Conservation (phyloP, 2,329 filamentous ascomycete species). For the Juglanconis juglandina region DNA sequence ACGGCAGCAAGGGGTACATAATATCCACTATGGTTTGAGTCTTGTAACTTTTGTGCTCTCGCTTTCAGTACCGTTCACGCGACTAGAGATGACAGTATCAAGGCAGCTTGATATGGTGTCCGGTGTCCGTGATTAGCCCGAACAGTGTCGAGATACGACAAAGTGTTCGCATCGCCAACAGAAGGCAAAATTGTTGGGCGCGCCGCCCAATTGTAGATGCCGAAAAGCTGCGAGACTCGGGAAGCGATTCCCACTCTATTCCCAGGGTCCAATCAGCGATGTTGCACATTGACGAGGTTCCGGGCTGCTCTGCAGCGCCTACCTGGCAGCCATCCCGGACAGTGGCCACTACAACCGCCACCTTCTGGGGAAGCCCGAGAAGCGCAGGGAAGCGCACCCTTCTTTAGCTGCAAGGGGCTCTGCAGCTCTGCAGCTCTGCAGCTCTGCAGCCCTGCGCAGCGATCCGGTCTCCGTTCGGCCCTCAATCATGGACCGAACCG, state of each 20-base stretch:
- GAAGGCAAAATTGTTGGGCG: conserved; percentile 6
- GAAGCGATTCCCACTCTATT: neutral
- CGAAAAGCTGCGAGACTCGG: neutral
- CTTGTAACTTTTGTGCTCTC: no score
- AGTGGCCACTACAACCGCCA: no score
- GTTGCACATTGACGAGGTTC: neutral
- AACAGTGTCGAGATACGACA: neutral
- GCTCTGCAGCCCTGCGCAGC: neutral
- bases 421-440: neutral
- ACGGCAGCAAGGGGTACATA: neutral
- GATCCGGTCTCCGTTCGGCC: neutral
- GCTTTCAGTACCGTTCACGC: no score
- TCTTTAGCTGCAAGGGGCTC: neutral
- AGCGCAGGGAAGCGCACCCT: neutral
- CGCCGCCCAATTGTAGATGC: conserved; percentile 5
- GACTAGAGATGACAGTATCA: no score
- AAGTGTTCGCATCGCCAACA: neutral
- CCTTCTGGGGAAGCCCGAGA: neutral
- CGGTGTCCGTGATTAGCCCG: neutral
- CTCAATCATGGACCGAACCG: conserved; percentile 7
- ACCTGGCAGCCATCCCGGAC: no score
- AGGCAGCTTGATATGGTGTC: no score
- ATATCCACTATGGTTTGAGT: no score
- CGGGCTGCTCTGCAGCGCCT: no score
- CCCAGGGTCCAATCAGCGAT: neutral